Evolutionary conservation across 2,329 filamentous ascomycete species (phyloP), one percentile per base, ranked within the genome.

Genomic region (Parasarocladium wereldwijsianum): DNA sequence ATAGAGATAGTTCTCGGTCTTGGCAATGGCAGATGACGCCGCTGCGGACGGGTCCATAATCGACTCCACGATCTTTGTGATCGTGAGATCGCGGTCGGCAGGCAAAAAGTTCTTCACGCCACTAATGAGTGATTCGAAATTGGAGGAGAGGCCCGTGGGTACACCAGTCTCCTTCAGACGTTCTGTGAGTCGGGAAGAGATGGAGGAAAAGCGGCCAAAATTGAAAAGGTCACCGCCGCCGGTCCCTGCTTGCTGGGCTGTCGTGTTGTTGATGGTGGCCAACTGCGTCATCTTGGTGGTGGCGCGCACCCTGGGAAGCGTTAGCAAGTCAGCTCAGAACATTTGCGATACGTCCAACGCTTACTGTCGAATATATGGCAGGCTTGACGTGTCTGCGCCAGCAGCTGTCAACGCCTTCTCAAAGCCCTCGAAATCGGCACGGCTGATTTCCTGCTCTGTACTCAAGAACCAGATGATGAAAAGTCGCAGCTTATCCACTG

Each of bases 61-160:
- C 2, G 84, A 93, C 53, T 98, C 90, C 23, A 90, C 87, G 47
- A 98, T 94, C 57, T 96, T 96, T 33, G 92, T 98, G 31, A 98
- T 71, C 0, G 90, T 96, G 8, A 96, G 69, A 48, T 98, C 92
- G 43, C 86, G 84, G 57, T 98, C 92, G 10, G 75, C 83, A 0
- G 92, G 90, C n/a, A 98, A 61, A 56, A 98, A 93, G 55, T 93
- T 96, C 58, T 96, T 98, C 47, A 98, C 87, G 24, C 87, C 87
- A 5, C 84, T 87, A 37, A 96, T 86, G 24, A 98, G 70, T 17
- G 80, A 87, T 52, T 96, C 90, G 45, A 98, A 83, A 50, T 96
- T 96, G 32, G 75, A 74, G 2, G 68, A 68, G 8, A 75, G 55
- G 34, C 64, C 66, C 6, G 67, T 66, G 1, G 87, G 73, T 12